Conservation (phyloP, 2,329 filamentous ascomycete species). For the Colletotrichum sp. region DNA sequence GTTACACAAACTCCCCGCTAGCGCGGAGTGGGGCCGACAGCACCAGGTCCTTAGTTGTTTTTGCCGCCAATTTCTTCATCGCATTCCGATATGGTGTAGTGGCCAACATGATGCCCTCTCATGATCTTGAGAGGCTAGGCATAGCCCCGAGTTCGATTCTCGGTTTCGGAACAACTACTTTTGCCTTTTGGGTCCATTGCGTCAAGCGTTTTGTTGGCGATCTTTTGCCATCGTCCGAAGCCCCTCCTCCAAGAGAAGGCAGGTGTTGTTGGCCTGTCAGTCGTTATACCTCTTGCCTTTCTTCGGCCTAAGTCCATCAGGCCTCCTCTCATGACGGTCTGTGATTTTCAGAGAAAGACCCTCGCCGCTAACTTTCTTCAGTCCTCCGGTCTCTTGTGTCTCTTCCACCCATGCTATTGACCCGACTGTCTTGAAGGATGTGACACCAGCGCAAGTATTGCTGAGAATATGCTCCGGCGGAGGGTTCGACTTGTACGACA, state of each 20-base stretch:
- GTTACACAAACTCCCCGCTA: not conserved
- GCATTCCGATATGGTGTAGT: slow-evolving; percentile 15
- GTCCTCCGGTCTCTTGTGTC: not conserved
- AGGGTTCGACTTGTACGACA: not conserved
- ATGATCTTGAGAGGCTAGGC: not conserved
- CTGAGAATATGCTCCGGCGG: not conserved
- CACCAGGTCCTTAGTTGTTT: fast-evolving
- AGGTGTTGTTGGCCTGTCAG: not conserved
- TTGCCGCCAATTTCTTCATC: fast-evolving
- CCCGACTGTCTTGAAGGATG: not conserved
- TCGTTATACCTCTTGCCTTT: not conserved
- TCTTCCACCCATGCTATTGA: not conserved
- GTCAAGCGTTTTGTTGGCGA: not conserved
- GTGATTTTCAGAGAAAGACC: not conserved
- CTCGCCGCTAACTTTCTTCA: not conserved
- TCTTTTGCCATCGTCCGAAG: not conserved
- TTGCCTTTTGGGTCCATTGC: not conserved
- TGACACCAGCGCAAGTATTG: not conserved
- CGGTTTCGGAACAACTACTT: slow-evolving; percentile 4
- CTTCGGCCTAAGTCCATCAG: not conserved
- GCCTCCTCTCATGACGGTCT: not conserved
- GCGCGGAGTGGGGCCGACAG: not conserved
- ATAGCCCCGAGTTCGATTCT: slow-evolving; percentile 19
- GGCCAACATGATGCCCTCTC: slow-evolving; percentile 18
- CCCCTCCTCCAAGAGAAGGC: not conserved